A percentile compares a stretch with the other conserved stretches of the same genome.
phyloP scores from a whole-genome alignment of 768 basidiomycete genomes.

The Symmetrospora coprosmae region DNA sequence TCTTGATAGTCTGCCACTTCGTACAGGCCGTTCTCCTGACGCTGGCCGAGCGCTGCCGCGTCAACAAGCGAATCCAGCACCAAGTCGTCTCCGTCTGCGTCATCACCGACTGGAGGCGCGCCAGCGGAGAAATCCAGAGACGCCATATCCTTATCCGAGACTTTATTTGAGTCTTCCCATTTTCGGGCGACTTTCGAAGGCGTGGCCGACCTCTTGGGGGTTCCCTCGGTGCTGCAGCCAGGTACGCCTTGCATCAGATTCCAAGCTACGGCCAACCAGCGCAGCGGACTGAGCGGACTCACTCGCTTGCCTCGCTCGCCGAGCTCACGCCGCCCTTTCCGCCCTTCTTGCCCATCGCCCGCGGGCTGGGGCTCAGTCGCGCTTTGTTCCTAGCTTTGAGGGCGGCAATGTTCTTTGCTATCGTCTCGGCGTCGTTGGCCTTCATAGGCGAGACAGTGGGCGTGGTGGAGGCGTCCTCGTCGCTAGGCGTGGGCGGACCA shows the following conservation, averaged over 20 bases:
- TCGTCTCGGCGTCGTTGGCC: constrained; percentile 61
- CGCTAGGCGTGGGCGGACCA: too few species aligned
- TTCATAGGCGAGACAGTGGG: constrained; percentile 7
- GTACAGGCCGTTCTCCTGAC: constrained; percentile 55
- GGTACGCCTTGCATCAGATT: too few species aligned
- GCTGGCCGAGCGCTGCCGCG: constrained; percentile 55
- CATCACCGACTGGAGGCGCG: too few species aligned
- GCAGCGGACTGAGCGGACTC: too few species aligned
- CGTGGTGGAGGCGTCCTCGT: neutral
- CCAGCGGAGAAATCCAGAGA: constrained; percentile 71
- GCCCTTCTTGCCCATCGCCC: constrained; percentile 27
- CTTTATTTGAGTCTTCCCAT: constrained; percentile 65
- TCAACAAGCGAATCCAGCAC: constrained; percentile 15
- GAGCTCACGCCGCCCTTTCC: constrained; percentile 9
- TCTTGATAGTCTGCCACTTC: constrained; percentile 72
- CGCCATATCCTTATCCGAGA: constrained; percentile 78
- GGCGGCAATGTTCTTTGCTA: constrained; percentile 78
- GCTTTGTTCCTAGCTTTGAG: constrained; percentile 60
- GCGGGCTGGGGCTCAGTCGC: constrained; percentile 23
- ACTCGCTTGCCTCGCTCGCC: constrained; percentile 50
- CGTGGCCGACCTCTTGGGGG: constrained; percentile 42
- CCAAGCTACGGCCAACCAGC: too few species aligned
- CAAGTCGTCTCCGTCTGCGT: neutral
- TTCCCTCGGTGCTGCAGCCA: constrained; percentile 21
- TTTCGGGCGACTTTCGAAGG: constrained; percentile 58